Evolutionary conservation across 148 eudicot species (phyloP), one percentile per base, ranked within the genome.

Genomic region (Talinum fruticosum): DNA sequence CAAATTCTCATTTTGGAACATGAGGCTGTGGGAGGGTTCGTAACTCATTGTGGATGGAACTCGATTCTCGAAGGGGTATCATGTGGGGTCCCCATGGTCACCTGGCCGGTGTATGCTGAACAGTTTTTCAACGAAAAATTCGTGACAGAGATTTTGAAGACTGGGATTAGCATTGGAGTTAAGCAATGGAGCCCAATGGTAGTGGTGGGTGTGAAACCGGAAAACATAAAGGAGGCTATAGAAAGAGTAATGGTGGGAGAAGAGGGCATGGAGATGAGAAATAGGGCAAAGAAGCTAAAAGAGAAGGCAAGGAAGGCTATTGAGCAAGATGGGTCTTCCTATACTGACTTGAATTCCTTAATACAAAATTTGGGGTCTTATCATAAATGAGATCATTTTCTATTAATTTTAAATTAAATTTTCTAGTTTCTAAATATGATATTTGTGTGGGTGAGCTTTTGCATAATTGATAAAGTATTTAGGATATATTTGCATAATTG

Each of bases 31-130:
- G 83, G 84, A 1, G 85, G 75, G 5, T 82, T 82, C 19, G 44
- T 84, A 72, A 84, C 87, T 8, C 84, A 84, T 47, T 84, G 87
- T 67, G 87, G 87, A 6, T 81, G 87, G 84, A 80, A 83, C 77
- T 83, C 86, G 33, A 72, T 26, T 1, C 23, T 73, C 2, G 86
- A 83, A 59, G 81, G 75, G 1, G 30, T 80, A 7, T 66, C 78
- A 5, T 51, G 75, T 10, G 86, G 79, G 24, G 19, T 79, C 69
- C 85, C 85, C 0, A 79, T 83, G 85, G 79, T 83, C 14, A 83
- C 82, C 5, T 83, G 85, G 85, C 85, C 85, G 3, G 49, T 75
- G 34, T 83, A 71, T 53, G 79, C 79, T 0, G 85, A 83, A n/a
- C 85, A 79, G 28, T 83, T 83, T 36, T 75, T 47, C 29, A 81